These are phyloP conservation scores for Punctularia strigosozonata DNA, from an alignment of 768 basidiomycete genomes.

Conservation along the genomic window DNA sequence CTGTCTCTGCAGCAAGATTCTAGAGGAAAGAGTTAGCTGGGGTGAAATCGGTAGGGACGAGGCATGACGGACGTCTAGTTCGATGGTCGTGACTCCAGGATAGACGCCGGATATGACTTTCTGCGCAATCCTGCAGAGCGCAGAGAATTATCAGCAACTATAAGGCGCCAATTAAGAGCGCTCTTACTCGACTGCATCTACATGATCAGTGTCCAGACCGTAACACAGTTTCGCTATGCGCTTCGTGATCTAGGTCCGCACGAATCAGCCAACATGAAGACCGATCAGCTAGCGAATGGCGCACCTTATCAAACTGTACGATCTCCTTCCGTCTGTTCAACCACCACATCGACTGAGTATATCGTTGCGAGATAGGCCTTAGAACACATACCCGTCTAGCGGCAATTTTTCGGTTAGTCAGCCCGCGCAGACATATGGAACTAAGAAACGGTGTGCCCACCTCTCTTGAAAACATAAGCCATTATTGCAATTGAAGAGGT, in stretches of 20 bases:
- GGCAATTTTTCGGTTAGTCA: too few species aligned
- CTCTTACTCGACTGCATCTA: slow-evolving; percentile 87
- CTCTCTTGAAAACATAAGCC: slow-evolving; percentile 48
- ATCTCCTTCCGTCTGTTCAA: slow-evolving; percentile 84
- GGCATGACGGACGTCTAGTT: slow-evolving; percentile 71
- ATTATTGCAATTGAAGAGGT: too few species aligned
- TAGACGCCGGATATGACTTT: slow-evolving; percentile 92
- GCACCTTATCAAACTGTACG: slow-evolving; percentile 87
- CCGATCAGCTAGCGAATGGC: too few species aligned
- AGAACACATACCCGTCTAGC: slow-evolving; percentile 36
- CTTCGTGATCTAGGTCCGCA: slow-evolving; percentile 56
- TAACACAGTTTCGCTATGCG: slow-evolving; percentile 88
- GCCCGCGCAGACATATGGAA: not conserved
- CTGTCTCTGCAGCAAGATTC: slow-evolving; percentile 96
- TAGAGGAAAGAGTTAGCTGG: too few species aligned
- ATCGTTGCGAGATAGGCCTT: slow-evolving; percentile 8
- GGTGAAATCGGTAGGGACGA: not conserved
- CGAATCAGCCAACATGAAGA: not conserved
- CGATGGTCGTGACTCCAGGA: slow-evolving; percentile 91
- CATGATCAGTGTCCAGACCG: slow-evolving; percentile 84
- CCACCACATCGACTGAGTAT: too few species aligned
- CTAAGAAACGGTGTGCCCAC: slow-evolving; percentile 23
- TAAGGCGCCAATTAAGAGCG: too few species aligned
- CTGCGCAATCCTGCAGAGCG: slow-evolving; percentile 64
- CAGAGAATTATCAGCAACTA: not conserved